Base-by-base conservation (phyloP, 257 asterid genomes). In the Nemophila menziesii region DNA sequence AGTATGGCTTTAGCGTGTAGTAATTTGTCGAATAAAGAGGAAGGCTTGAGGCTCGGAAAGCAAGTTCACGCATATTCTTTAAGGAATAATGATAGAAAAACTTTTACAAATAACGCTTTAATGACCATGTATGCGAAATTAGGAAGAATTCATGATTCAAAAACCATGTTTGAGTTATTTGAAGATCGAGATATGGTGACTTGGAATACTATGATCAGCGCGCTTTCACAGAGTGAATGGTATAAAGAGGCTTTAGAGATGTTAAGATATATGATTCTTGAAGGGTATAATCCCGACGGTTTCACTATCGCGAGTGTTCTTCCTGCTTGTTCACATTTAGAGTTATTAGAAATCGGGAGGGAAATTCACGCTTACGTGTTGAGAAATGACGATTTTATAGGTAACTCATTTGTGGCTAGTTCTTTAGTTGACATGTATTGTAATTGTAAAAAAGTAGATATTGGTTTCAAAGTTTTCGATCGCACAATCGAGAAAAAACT, bases 401-500 rank as follows among this genome's bases (percentile, higher is more conserved):
- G 61, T 49, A 86, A 86, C 56, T 65, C 96, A 11, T 86, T 71
- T 24, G 94, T 86, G 47, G 63, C 80, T 7, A 79, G 92, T 64
- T 74, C 92, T 65, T 66, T 86, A 69, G 83, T 86, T 24, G 94
- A 78, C 68, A 81, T 86, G 96, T 86, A 86, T 71, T 81, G 96
- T 67, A 86, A 81, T 60, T 86, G 96, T 49, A 72, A 70, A 41
- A 69, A 55, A 63, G 92, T 74, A 22, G 65, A 50, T 26, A 61
- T 56, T 58, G 92, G 90, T 55, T 57, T 65, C 15, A 66, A 54
- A 48, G 83, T 78, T 49, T 86, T 86, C 50, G 83, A 81, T 46
- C 18, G 48, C 48, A 57, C 72, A 21, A 15, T 26, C 17, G 74
- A 72, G 53, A 61, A 74, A 48, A 74, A 63, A 48, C 79, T 75